phyloP scores from a whole-genome alignment of 108 stramenopile genomes.

The Cylindrotheca closterium region DNA sequence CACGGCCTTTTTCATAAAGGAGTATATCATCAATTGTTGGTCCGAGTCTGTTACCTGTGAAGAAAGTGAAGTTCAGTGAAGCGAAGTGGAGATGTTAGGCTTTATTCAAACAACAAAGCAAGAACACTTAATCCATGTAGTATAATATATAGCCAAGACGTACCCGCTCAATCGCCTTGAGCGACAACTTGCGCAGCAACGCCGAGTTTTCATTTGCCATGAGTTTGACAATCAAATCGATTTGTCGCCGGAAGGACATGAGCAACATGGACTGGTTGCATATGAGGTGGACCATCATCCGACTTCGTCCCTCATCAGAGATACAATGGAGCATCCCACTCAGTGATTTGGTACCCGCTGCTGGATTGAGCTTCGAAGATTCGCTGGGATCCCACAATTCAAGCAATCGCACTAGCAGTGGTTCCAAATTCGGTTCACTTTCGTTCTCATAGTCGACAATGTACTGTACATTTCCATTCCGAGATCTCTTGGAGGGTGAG shows the following conservation, averaged over 20 bases:
- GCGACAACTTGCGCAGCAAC: conserved; percentile 73
- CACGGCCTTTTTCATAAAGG: conserved; percentile 67
- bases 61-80: neutral
- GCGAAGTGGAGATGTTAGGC: neutral
- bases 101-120: neutral
- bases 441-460: neutral
- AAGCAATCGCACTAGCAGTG: conserved; percentile 10
- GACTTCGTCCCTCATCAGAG: conserved; percentile 67
- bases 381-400: conserved; percentile 35
- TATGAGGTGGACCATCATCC: conserved; percentile 56
- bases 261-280: conserved; percentile 53
- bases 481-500: neutral
- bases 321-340: conserved; percentile 43
- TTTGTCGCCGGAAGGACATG: conserved; percentile 53
- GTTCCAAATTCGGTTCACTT: neutral
- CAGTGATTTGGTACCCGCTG: conserved; percentile 13
- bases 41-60: conserved; percentile 71
- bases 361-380: conserved; percentile 10
- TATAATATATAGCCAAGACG: neutral
- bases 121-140: neutral
- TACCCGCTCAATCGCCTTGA: conserved; percentile 77
- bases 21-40: conserved; percentile 74
- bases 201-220: conserved; percentile 57
- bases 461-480: neutral
- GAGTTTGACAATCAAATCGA: conserved; percentile 69